Conservation (phyloP, 2,329 filamentous ascomycete genomes). For the Colletotrichum eremochloae region DNA sequence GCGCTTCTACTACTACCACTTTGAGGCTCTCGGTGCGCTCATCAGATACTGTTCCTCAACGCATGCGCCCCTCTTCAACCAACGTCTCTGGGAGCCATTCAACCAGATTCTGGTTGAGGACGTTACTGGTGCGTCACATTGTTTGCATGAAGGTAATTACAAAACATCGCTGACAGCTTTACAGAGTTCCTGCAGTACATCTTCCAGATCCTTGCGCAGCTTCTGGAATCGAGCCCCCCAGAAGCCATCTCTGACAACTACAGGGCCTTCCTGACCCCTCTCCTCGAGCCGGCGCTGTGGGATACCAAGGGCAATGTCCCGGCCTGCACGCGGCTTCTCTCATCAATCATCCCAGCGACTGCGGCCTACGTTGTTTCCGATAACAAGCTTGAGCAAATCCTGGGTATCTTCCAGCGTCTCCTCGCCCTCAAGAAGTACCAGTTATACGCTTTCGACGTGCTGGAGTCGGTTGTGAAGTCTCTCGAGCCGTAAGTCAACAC, state of each 20-base stretch:
- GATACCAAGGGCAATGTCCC: conserved; percentile 94
- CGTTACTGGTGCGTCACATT: conserved; percentile 73
- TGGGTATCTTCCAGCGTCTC: conserved; percentile 97
- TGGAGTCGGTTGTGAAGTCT: conserved; percentile 82
- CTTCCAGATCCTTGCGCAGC: conserved; percentile 92
- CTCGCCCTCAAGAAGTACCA: conserved; percentile 87
- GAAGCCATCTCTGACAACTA: conserved; percentile 86
- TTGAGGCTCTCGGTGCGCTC: conserved; percentile 92
- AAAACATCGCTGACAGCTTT: conserved; percentile 48
- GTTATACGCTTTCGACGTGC: conserved; percentile 86
- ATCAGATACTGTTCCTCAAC: conserved; percentile 79
- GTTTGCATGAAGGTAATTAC: background rate
- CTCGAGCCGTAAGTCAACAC: conserved; percentile 74
- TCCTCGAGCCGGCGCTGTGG: conserved; percentile 88
- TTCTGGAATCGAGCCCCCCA: conserved; percentile 87
- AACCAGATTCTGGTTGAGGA: conserved; percentile 83
- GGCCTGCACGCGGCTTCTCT: conserved; percentile 86
- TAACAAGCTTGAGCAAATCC: conserved; percentile 86
- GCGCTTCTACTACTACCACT: conserved; percentile 98
- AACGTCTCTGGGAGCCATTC: conserved; percentile 86
- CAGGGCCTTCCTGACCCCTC: conserved; percentile 80
- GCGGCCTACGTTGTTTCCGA: conserved; percentile 79
- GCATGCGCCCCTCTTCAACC: conserved; percentile 81
- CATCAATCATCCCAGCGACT: conserved; percentile 85
- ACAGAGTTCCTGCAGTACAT: conserved; percentile 95